Percentiles rank a stretch among this genome's conserved stretches.
These are phyloP conservation scores for Fusarium torreyae DNA, from an alignment of 2,329 filamentous ascomycete species.

Conservation along the genomic window DNA sequence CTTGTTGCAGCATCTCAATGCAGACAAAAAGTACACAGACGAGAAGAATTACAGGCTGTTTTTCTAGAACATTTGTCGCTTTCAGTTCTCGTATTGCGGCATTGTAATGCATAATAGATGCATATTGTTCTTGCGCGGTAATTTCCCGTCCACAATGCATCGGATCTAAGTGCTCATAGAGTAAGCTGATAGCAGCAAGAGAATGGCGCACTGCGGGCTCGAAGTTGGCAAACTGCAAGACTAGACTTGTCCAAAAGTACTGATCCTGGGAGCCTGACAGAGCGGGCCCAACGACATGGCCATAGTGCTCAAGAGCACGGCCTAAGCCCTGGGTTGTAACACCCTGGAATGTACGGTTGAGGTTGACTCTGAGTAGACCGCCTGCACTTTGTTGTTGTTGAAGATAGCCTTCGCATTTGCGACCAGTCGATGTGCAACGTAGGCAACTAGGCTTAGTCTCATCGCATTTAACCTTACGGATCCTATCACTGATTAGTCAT, in stretches of 20 bases:
- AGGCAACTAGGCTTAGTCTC: constrained; percentile 8
- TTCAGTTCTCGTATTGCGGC: too few species aligned
- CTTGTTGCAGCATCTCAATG: constrained; percentile 9
- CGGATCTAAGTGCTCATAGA: neutral
- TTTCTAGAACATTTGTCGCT: too few species aligned
- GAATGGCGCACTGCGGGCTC: constrained; percentile 17
- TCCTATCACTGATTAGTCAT: neutral
- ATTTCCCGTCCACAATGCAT: too few species aligned
- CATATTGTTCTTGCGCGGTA: too few species aligned
- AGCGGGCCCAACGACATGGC: constrained; percentile 3
- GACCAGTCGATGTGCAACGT: constrained; percentile 10
- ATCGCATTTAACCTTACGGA: constrained; percentile 13
- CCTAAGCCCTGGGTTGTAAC: neutral
- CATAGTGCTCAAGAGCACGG: constrained; percentile 12
- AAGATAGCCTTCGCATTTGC: constrained; percentile 8
- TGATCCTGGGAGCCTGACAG: constrained; percentile 1
- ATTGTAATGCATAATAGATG: too few species aligned
- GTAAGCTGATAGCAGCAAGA: constrained; percentile 8
- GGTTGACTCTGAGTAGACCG: neutral
- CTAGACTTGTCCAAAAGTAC: constrained; percentile 12
- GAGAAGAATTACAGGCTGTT: too few species aligned
- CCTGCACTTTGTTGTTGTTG: neutral
- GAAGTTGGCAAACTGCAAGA: constrained; percentile 13
- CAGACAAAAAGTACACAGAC: neutral
- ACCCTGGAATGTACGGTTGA: neutral